Conservation (phyloP, 345 rosid genomes). For the Lepidium didymum region DNA sequence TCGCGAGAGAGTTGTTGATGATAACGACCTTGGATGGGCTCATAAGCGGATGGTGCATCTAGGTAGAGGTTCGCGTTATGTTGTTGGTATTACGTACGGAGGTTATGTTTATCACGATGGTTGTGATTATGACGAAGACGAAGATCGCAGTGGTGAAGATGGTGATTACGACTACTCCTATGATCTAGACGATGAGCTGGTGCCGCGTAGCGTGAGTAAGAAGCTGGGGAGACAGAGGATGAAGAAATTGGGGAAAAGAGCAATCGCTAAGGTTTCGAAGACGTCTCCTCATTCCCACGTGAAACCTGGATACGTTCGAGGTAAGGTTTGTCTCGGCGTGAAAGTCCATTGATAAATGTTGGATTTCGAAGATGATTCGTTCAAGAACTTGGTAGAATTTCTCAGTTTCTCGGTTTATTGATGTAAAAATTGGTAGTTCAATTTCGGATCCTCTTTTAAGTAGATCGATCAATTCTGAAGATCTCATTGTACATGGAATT, state of each 20-base stretch:
- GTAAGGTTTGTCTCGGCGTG: slow-evolving; percentile 37
- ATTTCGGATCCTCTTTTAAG: neutral
- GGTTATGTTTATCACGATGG: neutral
- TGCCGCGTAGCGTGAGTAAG: slow-evolving; percentile 31
- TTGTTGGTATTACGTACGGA: neutral
- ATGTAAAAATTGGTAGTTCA: slow-evolving; percentile 21
- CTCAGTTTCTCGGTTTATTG: slow-evolving; percentile 9
- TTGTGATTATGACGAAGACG: slow-evolving; percentile 11
- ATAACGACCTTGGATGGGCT: neutral
- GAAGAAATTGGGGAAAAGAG: slow-evolving; percentile 43
- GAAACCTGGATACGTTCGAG: slow-evolving; percentile 34
- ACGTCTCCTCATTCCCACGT: slow-evolving; percentile 26
- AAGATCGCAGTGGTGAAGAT: slow-evolving; percentile 24
- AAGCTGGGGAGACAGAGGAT: slow-evolving; percentile 41
- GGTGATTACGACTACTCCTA: slow-evolving; percentile 30
- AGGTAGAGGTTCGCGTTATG: neutral
- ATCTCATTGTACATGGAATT: neutral
- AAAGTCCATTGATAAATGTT: slow-evolving; percentile 26
- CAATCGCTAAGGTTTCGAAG: slow-evolving; percentile 36
- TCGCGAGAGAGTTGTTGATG: neutral
- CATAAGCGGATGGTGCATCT: neutral
- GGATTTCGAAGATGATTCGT: neutral
- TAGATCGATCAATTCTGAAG: neutral
- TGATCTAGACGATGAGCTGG: slow-evolving; percentile 42
- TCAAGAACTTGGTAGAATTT: slow-evolving; percentile 3